Base-by-base conservation (phyloP, 257 asterid species). In the Nicotiana attenuata region DNA sequence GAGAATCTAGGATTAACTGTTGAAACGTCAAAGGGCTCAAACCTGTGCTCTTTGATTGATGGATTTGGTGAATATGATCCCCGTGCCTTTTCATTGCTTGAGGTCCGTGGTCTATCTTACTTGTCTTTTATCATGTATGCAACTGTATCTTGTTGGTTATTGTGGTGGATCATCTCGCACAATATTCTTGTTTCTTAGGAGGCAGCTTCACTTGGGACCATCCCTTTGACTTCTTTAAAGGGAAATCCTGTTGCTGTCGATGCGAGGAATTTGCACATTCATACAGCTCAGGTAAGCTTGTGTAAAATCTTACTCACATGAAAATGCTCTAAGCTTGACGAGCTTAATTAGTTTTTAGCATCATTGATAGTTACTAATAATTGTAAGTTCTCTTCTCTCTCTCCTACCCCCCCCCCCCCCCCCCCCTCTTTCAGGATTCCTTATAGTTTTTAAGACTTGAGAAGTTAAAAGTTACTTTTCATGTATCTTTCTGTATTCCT, bases 41-140 rank as follows among this genome's bases (percentile, higher is more conserved):
- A 87, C 38, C 85, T 90, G 57, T 88, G 83, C 83, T 89, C 98
- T 56, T 88, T 94, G 89, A 82, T 96, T 88, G 97, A 94, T 86
- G 99, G 99, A 81, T 96, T 94, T 86, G 97, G 98, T 80, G 99
- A 92, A 89, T 94, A 93, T 86, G 99, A 96, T 89, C 91, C 99
- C 76, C 97, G 98, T 47, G 97, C 98, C 52, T 89, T 94, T 85
- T 94, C 98, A 61, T 87, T 96, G 69, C 91, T 96, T 71, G 98
- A 95, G 99, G 99, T 95, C 33, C 55, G 90, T 84, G 60, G 80
- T 63, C 66, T 45, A 47, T 68, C 76, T 38, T 35, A 15, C 17
- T 65, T 26, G 20, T 16, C 45, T 50, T 75, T 50, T 24, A 26
- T 67, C 35, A 17, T 67, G 7, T 26, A n/a, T 81, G 82, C 83